A percentile compares a stretch with the other conserved stretches of the same genome.
Evolutionary conservation across 1,139 yeast genomes (phyloP).

Genomic region (Diutina pseudorugosa): DNA sequence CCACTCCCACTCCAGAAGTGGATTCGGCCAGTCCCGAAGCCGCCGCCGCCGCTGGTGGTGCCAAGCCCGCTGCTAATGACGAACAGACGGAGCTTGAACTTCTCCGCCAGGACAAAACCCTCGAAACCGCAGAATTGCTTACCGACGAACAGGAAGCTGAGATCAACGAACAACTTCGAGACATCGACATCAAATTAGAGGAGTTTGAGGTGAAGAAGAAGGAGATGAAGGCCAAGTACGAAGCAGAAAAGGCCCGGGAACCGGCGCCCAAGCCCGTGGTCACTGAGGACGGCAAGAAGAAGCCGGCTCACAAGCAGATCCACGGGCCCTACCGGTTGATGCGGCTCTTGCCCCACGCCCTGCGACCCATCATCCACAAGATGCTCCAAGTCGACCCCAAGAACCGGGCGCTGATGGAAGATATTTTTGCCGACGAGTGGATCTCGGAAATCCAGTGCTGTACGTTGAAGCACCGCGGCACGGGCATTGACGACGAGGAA

Average conservation of each 20-base stretch:
- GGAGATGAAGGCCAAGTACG: slow-evolving; percentile 23
- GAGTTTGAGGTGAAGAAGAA: slow-evolving; percentile 25
- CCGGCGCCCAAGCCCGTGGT: slow-evolving; percentile 7
- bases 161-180: slow-evolving; percentile 7
- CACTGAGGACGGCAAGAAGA: slow-evolving; percentile 13
- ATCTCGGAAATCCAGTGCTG: slow-evolving; percentile 43
- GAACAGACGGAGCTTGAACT: neutral
- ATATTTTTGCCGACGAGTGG: slow-evolving; percentile 64
- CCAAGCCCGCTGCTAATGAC: neutral
- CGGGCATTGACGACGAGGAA: slow-evolving; percentile 21
- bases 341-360: slow-evolving; percentile 76
- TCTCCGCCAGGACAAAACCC: slow-evolving; percentile 1
- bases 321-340: slow-evolving; percentile 84
- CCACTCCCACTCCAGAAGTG: slow-evolving; percentile 1
- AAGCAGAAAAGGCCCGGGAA: slow-evolving; percentile 10
- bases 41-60: too few relatives aligned
- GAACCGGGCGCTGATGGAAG: slow-evolving; percentile 58
- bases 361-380: slow-evolving; percentile 62
- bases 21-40: neutral
- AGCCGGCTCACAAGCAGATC: slow-evolving; percentile 28
- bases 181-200: slow-evolving; percentile 26
- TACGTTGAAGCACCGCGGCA: slow-evolving; percentile 16
- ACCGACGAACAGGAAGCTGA: slow-evolving; percentile 17
- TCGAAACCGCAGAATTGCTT: slow-evolving; percentile 16
- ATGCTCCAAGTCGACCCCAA: slow-evolving; percentile 65